Base-by-base conservation (phyloP, 768 basidiomycete genomes). In the Ramaria sp. region DNA sequence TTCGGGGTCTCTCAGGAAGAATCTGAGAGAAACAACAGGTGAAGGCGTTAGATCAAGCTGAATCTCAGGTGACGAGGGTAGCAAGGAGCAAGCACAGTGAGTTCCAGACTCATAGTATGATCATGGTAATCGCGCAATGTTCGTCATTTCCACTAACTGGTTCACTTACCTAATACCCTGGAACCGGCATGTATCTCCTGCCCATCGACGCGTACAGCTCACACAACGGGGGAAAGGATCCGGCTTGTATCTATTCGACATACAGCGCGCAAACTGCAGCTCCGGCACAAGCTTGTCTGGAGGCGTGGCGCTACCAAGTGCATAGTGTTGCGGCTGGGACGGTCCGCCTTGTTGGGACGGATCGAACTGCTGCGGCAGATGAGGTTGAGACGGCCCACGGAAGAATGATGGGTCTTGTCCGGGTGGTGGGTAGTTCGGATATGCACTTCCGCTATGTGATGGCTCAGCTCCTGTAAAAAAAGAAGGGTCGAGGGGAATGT, bases 181-280 rank as follows among this genome's bases (percentile, higher is more conserved):
- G 69, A 91, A 91, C 24, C 88, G 82, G 65, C 88, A 91, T 2
- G 87, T 89, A 66, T 91, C 88, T 41, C 88, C 88, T 0, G 87
- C 87, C 88, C 88, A 90, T 22, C 88, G 83, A 42, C 88, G 83
- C 34, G 84, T 89, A 67, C 88, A 91, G 2, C 87, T 84, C 37
- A 90, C 84, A 63, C 88, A 91, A 13, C 85, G 82, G 41, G 88
- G 85, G 68, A 89, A 87, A 52, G 77, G 74, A 61, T 88, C 86
- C 45, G 73, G 70, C 60, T 79, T 79, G 67, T 89, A 90, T 49
- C 85, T 78, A 63, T 81, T 85, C 0, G 88, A 88, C 88, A 91
- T 91, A 71, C 88, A 91, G 5, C 88, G 79, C 2, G 87, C 83
- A 59, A 81, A 83, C 58, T 91, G 88, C 24, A 85, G 72, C 64